Conservation (phyloP, 805 yeast species). For the Pichia nakasei region DNA sequence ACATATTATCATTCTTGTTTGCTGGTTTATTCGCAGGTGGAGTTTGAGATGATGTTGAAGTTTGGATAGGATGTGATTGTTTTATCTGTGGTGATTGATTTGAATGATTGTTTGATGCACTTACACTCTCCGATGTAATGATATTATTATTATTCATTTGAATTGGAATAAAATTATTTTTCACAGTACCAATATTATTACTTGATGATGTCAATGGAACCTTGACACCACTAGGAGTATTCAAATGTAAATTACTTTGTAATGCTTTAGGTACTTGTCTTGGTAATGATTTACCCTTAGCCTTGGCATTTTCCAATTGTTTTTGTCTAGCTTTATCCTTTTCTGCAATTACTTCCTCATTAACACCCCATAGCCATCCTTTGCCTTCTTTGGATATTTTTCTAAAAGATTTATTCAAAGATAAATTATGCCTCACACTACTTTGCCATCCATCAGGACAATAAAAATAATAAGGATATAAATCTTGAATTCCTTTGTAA, state of each 20-base stretch:
- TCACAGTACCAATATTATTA: neutral
- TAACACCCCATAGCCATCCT: slow-evolving; percentile 93
- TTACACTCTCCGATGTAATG: neutral
- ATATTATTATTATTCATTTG: slow-evolving; percentile 1
- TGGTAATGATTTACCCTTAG: slow-evolving; percentile 13
- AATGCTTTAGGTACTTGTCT: neutral
- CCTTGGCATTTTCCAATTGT: slow-evolving; percentile 49
- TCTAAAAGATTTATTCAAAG: slow-evolving; percentile 76
- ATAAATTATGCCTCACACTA: slow-evolving; percentile 82
- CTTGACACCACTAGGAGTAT: neutral
- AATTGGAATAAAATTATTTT: neutral
- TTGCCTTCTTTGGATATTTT: slow-evolving; percentile 81
- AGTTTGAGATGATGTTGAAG: slow-evolving; percentile 4
- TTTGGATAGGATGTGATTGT: neutral
- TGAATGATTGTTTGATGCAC: slow-evolving; percentile 15
- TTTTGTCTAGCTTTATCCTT: slow-evolving; percentile 61
- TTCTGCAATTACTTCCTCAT: slow-evolving; percentile 75
- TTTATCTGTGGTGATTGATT: neutral
- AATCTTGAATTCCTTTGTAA: slow-evolving; percentile 74
- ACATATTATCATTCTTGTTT: slow-evolving; percentile 1
- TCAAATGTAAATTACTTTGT: neutral
- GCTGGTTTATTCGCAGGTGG: slow-evolving; percentile 4
- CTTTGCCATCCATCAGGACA: slow-evolving; percentile 99
- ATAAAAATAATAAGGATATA: slow-evolving; percentile 85
- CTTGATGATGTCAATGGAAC: neutral